Evolutionary conservation across 352 stramenopile genomes (phyloP), one percentile per base, ranked within the genome.

Genomic region (Phytophthora capsici): DNA sequence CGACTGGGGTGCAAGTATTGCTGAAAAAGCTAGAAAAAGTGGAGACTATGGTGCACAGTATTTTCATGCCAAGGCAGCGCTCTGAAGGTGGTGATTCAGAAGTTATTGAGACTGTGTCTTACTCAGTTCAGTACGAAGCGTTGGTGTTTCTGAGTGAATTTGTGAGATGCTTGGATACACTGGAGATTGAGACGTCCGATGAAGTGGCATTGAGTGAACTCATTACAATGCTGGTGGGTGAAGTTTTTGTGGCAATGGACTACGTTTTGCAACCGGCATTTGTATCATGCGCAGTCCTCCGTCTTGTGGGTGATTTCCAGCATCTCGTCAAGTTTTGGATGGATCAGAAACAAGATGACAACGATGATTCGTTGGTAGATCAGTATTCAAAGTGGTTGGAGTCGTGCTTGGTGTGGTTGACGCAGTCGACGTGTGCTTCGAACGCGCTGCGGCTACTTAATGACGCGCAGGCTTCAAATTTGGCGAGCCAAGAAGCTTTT

Each of bases 271-370:
- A 76, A 30, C 68, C 81, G 13, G 74, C 77, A 38, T 89, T 75
- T 59, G 50, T 92, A 9, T 68, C 75, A n/a, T 82, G 68, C 37
- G 73, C 63, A 16, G 63, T 81, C 23, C 47, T 88, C 0, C 38
- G 54, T 13, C 53, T 89, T 38, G 10, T 87, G 3, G 55, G 60
- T 17, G 56, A 69, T 40, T 81, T 75, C n/a, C 64, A 71, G 2
- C 17, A 50, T 6, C 43, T 87, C 1, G 17, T 71, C 5, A 22
- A 43, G 14, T 55, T 12, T 16, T 69, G 49, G 58, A 56, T 48
- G 45, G 16, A 49, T 10, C 37, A 63, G 14, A 34, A 12, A 19
- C 13, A 54, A 1, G 51, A 12, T 41, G 28, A 25, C 9, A 32
- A 44, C 17, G 10, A 54, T 30, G 16, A 14, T 17, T 41, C 1